Conservation (phyloP, 495 filamentous ascomycete species). For the Trichoderma erinaceum region DNA sequence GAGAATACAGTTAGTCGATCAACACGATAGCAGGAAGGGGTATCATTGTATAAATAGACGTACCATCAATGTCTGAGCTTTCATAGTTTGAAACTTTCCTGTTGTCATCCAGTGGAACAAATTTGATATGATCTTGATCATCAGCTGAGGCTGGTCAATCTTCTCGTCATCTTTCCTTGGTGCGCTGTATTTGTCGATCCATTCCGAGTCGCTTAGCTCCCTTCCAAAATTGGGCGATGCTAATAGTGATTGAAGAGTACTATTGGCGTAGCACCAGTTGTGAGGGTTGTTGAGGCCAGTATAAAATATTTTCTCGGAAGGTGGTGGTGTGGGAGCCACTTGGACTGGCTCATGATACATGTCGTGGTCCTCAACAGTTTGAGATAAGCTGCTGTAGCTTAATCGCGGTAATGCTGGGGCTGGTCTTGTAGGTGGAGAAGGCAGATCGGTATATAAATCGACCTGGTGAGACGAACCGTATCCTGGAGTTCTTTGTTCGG, state of each 20-base stretch:
- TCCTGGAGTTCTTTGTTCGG: constrained; percentile 23
- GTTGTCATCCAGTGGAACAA: constrained; percentile 63
- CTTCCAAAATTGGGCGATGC: constrained; percentile 65
- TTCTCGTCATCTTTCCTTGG: constrained; percentile 53
- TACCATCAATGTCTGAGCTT: constrained; percentile 60
- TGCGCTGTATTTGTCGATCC: constrained; percentile 38
- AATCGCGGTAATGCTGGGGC: constrained; percentile 76
- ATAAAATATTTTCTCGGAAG: constrained; percentile 16
- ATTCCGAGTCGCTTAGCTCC: constrained; percentile 56
- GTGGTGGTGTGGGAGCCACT: constrained; percentile 20
- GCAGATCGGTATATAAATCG: constrained; percentile 26
- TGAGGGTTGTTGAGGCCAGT: constrained; percentile 78
- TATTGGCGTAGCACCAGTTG: constrained; percentile 88
- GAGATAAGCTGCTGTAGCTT: constrained; percentile 81
- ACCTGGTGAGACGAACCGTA: constrained; percentile 25
- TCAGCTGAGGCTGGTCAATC: constrained; percentile 69
- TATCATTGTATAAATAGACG: constrained; percentile 19
- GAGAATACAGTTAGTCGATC: neutral
- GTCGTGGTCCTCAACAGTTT: constrained; percentile 45
- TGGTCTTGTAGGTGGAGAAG: constrained; percentile 57
- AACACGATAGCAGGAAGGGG: neutral
- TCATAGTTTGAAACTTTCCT: constrained; percentile 51
- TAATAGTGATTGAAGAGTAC: constrained; percentile 74
- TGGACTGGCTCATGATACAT: constrained; percentile 31
- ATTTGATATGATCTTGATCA: constrained; percentile 68